A percentile compares a stretch with the other conserved stretches of the same genome.
These are phyloP conservation scores for Tylopilus plumbeoviolaceoides DNA, from an alignment of 768 basidiomycete genomes.

Conservation along the genomic window DNA sequence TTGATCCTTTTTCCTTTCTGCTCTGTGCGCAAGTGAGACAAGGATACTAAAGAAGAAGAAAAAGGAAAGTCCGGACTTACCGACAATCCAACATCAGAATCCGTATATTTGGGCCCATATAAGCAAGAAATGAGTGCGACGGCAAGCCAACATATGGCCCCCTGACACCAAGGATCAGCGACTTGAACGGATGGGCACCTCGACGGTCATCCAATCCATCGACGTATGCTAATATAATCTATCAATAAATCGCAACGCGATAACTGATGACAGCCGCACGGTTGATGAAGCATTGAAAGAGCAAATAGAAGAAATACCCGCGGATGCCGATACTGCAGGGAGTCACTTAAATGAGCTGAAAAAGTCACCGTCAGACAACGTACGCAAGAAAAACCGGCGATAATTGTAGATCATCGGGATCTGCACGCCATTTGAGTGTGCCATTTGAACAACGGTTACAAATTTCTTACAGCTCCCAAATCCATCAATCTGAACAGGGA, in stretches of 20 bases:
- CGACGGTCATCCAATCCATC: constrained; percentile 69
- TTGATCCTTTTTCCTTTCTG: constrained; percentile 78
- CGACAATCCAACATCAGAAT: constrained; percentile 82
- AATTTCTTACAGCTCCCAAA: constrained; percentile 71
- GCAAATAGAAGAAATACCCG: constrained; percentile 88
- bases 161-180: constrained; percentile 65
- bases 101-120: constrained; percentile 71
- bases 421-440: constrained; percentile 32
- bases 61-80: constrained; percentile 35
- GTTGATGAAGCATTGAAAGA: constrained; percentile 92
- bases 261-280: constrained; percentile 40
- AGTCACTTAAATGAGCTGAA: not conserved
- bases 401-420: constrained; percentile 75
- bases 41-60: not conserved
- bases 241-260: not conserved
- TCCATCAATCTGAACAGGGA: constrained; percentile 61
- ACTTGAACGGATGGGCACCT: constrained; percentile 62
- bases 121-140: constrained; percentile 79
- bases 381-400: constrained; percentile 72
- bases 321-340: constrained; percentile 65
- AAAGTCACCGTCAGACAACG: constrained; percentile 7
- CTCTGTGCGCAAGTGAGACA: constrained; percentile 40
- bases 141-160: constrained; percentile 79
- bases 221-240: constrained; percentile 26
- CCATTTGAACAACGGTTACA: not conserved